phyloP scores from a whole-genome alignment of 768 basidiomycete species.

The Xerocomellus intermedius region DNA sequence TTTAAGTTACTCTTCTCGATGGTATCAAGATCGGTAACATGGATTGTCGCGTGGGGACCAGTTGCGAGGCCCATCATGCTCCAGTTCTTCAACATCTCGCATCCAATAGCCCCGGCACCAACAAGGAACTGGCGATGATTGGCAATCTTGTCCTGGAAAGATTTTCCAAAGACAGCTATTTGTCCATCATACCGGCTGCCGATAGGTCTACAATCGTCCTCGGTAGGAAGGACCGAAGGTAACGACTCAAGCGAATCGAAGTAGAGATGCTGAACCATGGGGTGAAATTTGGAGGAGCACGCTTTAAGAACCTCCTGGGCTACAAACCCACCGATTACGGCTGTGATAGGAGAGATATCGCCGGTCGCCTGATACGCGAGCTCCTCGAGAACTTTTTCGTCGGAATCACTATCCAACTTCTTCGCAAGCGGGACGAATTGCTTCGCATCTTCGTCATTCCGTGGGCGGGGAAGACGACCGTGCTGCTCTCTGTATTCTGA shows the following conservation, averaged over 20 bases:
- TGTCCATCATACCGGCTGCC: constrained; percentile 91
- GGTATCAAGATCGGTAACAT: constrained; percentile 96
- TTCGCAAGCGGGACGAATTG: constrained; percentile 74
- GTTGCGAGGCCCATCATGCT: constrained; percentile 95
- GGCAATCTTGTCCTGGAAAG: constrained; percentile 89
- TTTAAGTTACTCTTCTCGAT: constrained; percentile 99
- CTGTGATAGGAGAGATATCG: constrained; percentile 84
- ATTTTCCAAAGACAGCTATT: constrained; percentile 92
- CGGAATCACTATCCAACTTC: constrained; percentile 67
- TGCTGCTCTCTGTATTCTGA: constrained; percentile 68
- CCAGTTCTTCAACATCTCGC: constrained; percentile 99
- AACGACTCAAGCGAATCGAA: constrained; percentile 97
- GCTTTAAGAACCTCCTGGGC: constrained; percentile 98
- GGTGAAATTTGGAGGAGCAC: constrained; percentile 96
- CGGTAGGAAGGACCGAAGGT: constrained; percentile 70
- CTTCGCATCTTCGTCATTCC: constrained; percentile 78
- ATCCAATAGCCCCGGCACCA: constrained; percentile 98
- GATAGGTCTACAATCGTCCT: constrained; percentile 77
- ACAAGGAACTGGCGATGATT: constrained; percentile 94
- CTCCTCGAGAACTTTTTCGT: constrained; percentile 82
- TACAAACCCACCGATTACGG: constrained; percentile 95
- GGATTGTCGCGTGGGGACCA: constrained; percentile 74
- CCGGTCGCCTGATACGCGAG: constrained; percentile 90
- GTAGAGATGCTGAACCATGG: constrained; percentile 92
- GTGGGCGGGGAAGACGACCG: constrained; percentile 73